Evolutionary conservation across 164 flowering plant species (phyloP), one percentile per base, ranked within the genome.

Genomic region (Aristolochia californica): DNA sequence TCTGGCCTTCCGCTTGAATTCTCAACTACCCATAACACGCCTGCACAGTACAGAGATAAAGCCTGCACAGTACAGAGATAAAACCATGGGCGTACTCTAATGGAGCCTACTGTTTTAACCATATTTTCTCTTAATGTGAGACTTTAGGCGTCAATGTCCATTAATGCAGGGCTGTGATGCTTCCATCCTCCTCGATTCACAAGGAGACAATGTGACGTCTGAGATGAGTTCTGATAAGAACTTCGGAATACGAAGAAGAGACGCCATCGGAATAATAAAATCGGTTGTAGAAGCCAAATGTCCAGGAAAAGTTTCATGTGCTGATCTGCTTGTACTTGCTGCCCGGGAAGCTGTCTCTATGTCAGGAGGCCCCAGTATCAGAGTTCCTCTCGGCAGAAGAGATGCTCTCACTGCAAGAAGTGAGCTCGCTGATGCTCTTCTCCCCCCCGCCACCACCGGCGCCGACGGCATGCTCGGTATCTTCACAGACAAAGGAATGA

Each of bases 111-210:
- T 34, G 40, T 8, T 34, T 34, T 34, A 8, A 34, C 40, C 10
- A 12, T 8, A 34, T 34, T 8, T 2, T 34, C 40, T 34, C 40
- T 34, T 34, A 34, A 34, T 34, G 40, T 34, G 7, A 34, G 40
- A 34, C 10, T 34, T 3, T 34, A 8, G 10, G 40, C 40, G 7
- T 8, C 50, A 47, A 45, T 9, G 2, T 47, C 11, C 50, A 17
- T 47, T n/a, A n/a, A n/a, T n/a, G 53, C 73, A 79, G 87, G 83
- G 83, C n/a, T 82, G 87, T 66, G 84, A 80, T 66, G 87, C 78
- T 26, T 80, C 84, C 5, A 76, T 82, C 51, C 75, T 82, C 2
- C 66, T 80, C 25, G 81, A 80, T 62, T 57, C 65, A 0, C 43
- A 16, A 1, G 64, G 61, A 11, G 20, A 49, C 23, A 58, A 45